phyloP scores from a whole-genome alignment of 2,329 filamentous ascomycete genomes.

The Alternaria solani region DNA sequence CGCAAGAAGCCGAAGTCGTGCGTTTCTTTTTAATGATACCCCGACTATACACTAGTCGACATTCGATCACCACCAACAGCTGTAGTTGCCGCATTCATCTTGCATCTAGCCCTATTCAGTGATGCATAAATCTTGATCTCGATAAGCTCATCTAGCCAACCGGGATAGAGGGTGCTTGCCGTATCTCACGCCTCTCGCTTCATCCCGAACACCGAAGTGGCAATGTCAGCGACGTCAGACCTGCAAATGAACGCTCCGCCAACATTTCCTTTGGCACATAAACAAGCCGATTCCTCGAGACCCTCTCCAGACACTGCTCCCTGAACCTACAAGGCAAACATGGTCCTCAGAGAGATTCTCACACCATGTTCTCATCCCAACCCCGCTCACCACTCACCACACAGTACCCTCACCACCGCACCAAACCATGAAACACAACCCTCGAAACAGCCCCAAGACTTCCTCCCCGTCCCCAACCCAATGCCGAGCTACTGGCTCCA shows the following conservation, averaged over 20 bases:
- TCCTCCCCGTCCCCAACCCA: conserved; percentile 43
- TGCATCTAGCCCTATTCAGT: background rate
- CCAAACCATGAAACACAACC: background rate
- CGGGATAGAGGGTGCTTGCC: background rate
- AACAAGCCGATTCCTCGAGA: too few relatives aligned
- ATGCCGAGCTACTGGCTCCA: conserved; percentile 50
- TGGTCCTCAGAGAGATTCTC: background rate
- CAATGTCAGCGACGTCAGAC: background rate
- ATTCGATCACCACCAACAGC: background rate
- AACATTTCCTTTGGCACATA: too few relatives aligned
- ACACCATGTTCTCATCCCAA: background rate
- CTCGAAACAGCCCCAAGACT: conserved; percentile 11
- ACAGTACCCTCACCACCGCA: background rate
- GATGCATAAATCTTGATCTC: conserved; percentile 26
- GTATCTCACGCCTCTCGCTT: background rate
- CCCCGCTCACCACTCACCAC: background rate
- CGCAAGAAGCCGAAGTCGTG: background rate
- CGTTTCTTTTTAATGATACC: conserved; percentile 12
- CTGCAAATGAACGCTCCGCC: background rate
- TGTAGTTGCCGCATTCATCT: background rate
- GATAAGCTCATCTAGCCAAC: conserved; percentile 7
- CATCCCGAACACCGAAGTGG: background rate
- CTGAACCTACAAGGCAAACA: background rate
- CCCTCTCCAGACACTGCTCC: too few relatives aligned
- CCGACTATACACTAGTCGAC: conserved; percentile 4